phyloP scores from a whole-genome alignment of 768 basidiomycete genomes.

The Mycena galopus region DNA sequence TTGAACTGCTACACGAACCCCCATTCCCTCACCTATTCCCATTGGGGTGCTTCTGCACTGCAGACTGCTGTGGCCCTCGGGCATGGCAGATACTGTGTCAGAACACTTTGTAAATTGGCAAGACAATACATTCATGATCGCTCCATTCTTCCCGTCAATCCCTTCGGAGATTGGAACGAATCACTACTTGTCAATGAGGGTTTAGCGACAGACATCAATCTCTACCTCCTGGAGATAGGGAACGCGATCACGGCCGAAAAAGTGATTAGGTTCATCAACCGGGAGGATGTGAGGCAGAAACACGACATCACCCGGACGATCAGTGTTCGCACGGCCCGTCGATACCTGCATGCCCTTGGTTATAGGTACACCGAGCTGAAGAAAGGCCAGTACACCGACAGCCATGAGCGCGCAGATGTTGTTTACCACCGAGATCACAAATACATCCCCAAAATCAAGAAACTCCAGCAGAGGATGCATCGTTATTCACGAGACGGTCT shows the following conservation, averaged over 20 bases:
- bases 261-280: background rate
- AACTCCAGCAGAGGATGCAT: slow-evolving; percentile 14
- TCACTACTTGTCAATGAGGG: background rate
- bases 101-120: background rate
- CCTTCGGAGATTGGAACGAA: background rate
- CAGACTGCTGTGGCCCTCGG: slow-evolving; percentile 3
- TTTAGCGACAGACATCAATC: background rate
- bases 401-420: slow-evolving; percentile 53
- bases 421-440: slow-evolving; percentile 44
- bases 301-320: slow-evolving; percentile 35
- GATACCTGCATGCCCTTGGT: slow-evolving; percentile 40
- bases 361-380: slow-evolving; percentile 40
- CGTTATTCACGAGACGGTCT: slow-evolving; percentile 16
- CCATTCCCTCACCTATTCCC: background rate
- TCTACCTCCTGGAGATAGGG: background rate
- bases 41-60: slow-evolving; percentile 4
- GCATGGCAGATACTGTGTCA: background rate
- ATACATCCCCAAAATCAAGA: slow-evolving; percentile 43
- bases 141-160: background rate
- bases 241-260: background rate
- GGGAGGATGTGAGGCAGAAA: background rate
- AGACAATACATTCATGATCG: background rate
- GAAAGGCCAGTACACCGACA: slow-evolving; percentile 41
- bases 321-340: slow-evolving; percentile 39
- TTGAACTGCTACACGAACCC: background rate